These are phyloP conservation scores for Bolboschoenoplectus hybrid DNA, from an alignment of 202 grass and related monocot species.

Conservation along the genomic window DNA sequence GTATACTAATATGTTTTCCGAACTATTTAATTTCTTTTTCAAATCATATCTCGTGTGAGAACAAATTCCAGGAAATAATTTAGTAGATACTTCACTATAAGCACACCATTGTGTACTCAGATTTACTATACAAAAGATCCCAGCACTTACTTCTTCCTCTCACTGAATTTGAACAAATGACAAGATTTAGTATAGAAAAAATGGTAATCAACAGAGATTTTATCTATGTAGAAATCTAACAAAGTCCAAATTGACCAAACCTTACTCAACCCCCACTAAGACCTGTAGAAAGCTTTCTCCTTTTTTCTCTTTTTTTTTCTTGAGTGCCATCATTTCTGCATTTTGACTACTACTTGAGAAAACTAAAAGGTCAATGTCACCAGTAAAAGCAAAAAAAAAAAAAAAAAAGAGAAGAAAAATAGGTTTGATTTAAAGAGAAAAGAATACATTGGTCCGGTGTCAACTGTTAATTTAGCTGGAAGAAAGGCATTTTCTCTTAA, in stretches of 20 bases:
- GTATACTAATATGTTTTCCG: not conserved
- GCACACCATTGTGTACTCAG: not conserved
- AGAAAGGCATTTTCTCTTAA: not conserved
- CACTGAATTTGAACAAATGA: constrained; percentile 35
- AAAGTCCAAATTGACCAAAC: constrained; percentile 40
- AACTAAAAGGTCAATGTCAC: not conserved
- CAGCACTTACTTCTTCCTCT: not conserved
- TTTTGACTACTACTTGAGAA: constrained; percentile 19
- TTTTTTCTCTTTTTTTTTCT: constrained; percentile 4
- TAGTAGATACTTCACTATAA: not conserved
- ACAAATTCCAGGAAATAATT: not conserved
- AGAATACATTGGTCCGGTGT: constrained; percentile 3
- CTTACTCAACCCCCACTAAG: constrained; percentile 44
- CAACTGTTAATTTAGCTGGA: constrained; percentile 1
- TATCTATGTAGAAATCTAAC: constrained; percentile 12
- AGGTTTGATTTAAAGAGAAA: not conserved
- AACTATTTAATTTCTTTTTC: not conserved
- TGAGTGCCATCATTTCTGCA: constrained; percentile 10
- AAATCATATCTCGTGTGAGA: not conserved
- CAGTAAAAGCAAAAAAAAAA: constrained; percentile 1
- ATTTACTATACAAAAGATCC: not conserved
- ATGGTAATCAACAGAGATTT: constrained; percentile 19
- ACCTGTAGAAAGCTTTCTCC: not conserved
- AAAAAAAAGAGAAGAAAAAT: not conserved
- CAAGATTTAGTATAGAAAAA: constrained; percentile 23